phyloP scores from a whole-genome alignment of 805 yeast species.

The Yarrowia bubula region DNA sequence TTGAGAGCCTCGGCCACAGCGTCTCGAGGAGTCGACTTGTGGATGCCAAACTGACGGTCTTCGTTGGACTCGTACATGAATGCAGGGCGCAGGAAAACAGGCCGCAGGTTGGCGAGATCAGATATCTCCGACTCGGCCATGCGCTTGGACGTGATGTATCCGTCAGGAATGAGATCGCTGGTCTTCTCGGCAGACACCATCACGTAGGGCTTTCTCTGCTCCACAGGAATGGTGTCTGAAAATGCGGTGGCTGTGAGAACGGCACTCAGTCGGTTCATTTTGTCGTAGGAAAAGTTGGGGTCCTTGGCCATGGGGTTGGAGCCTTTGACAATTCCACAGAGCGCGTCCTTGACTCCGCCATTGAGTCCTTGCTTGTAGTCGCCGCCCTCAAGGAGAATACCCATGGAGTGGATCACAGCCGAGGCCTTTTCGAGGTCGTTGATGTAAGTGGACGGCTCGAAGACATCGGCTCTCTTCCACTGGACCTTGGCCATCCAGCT shows the following conservation, averaged over 20 bases:
- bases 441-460: constrained; percentile 58
- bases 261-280: constrained; percentile 69
- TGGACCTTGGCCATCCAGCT: constrained; percentile 47
- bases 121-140: constrained; percentile 59
- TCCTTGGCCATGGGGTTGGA: constrained; percentile 52
- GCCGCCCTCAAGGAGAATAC: constrained; percentile 66
- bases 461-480: constrained; percentile 69
- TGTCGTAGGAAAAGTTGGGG: constrained; percentile 52
- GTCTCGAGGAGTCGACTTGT: constrained; percentile 40
- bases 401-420: constrained; percentile 81
- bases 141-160: constrained; percentile 73
- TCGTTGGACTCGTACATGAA: constrained; percentile 66
- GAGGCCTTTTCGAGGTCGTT: constrained; percentile 49
- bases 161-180: constrained; percentile 64
- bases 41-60: constrained; percentile 26
- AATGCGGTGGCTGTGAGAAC: constrained; percentile 59
- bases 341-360: constrained; percentile 24
- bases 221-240: constrained; percentile 33
- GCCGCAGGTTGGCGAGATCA: constrained; percentile 50
- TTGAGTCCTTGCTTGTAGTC: constrained; percentile 56
- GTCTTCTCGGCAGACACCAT: constrained; percentile 80
- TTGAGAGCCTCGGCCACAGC: constrained; percentile 46
- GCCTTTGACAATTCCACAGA: constrained; percentile 42
- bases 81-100: constrained; percentile 75
- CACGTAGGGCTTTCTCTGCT: constrained; percentile 48